Conservation (phyloP, 1,284 basidiomycete species). For the Sporisorium sorghi region DNA sequence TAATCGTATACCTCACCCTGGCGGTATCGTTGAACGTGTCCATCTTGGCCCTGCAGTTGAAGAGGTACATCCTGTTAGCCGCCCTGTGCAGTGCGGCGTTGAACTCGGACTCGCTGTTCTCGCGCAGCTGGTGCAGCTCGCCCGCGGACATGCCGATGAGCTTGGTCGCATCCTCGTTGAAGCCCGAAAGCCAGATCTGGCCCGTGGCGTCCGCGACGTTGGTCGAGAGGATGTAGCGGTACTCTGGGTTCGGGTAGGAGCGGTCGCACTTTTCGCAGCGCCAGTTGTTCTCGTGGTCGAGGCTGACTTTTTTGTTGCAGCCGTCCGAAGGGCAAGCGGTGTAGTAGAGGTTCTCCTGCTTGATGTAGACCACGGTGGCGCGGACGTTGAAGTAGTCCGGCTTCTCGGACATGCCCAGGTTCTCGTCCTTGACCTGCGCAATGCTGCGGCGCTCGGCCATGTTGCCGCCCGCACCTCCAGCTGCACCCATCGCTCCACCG, state of each 20-base stretch:
- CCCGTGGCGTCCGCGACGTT: constrained; percentile 89
- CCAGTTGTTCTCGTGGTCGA: constrained; percentile 78
- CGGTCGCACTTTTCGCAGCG: constrained; percentile 93
- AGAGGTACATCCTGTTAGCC: constrained; percentile 80
- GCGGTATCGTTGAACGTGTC: constrained; percentile 66
- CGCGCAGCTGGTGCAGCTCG: constrained; percentile 80
- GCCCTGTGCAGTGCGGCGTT: constrained; percentile 77
- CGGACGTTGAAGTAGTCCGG: constrained; percentile 83
- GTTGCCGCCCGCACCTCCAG: constrained; percentile 69
- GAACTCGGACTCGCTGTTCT: constrained; percentile 77
- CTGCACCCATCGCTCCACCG: constrained; percentile 42
- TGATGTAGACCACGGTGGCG: constrained; percentile 91
- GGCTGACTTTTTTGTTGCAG: constrained; percentile 92
- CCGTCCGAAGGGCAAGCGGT: constrained; percentile 84
- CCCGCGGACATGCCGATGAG: constrained; percentile 82
- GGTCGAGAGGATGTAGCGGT: constrained; percentile 91
- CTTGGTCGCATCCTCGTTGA: constrained; percentile 88
- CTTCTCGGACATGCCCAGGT: constrained; percentile 82
- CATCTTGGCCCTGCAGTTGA: constrained; percentile 84
- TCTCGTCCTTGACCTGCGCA: constrained; percentile 82
- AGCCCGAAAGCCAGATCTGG: constrained; percentile 92
- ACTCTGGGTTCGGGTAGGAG: constrained; percentile 78
- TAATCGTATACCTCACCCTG: constrained; percentile 65
- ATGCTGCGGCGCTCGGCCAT: constrained; percentile 74
- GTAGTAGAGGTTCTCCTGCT: constrained; percentile 85